A percentile compares a stretch with the other conserved stretches of the same genome.
Evolutionary conservation across 805 yeast species (phyloP).

Genomic region (Ogataea angusta): DNA sequence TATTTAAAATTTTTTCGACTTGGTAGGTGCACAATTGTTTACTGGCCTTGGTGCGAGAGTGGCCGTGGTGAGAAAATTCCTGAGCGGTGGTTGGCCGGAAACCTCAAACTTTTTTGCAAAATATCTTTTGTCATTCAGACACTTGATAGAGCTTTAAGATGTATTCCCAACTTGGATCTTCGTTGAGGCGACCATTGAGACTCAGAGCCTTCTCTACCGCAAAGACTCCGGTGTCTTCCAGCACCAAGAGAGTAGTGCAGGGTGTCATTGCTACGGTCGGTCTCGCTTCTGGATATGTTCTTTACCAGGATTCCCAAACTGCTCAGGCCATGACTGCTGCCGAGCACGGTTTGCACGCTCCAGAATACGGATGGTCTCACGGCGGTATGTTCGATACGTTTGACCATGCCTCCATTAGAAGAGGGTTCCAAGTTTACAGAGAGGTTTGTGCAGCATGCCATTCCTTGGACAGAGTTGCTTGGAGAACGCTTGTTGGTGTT

Average conservation of each 20-base stretch:
- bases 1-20: slow-evolving; percentile 12
- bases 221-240: slow-evolving; percentile 32
- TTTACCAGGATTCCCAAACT: slow-evolving; percentile 79
- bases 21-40: slow-evolving; percentile 12
- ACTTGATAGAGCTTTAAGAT: slow-evolving; percentile 19
- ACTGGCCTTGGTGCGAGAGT: slow-evolving; percentile 11
- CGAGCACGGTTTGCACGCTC: slow-evolving; percentile 97
- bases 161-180: slow-evolving; percentile 36
- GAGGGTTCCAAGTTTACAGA: slow-evolving; percentile 98
- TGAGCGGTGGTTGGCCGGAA: slow-evolving; percentile 13
- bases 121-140: slow-evolving; percentile 12
- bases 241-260: slow-evolving; percentile 49
- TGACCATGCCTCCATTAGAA: slow-evolving; percentile 94
- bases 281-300: slow-evolving; percentile 72
- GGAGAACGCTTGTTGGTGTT: slow-evolving; percentile 98
- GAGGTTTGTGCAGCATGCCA: slow-evolving; percentile 99
- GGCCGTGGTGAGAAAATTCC: slow-evolving; percentile 12
- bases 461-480: slow-evolving; percentile 92
- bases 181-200: slow-evolving; percentile 33
- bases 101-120: slow-evolving; percentile 11
- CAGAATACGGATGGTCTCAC: slow-evolving; percentile 91
- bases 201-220: slow-evolving; percentile 37
- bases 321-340: slow-evolving; percentile 98
- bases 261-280: slow-evolving; percentile 74
- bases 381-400: slow-evolving; percentile 86